These are phyloP conservation scores for Talaromyces sp. DNA, from an alignment of 2,329 filamentous ascomycete species.

Conservation along the genomic window DNA sequence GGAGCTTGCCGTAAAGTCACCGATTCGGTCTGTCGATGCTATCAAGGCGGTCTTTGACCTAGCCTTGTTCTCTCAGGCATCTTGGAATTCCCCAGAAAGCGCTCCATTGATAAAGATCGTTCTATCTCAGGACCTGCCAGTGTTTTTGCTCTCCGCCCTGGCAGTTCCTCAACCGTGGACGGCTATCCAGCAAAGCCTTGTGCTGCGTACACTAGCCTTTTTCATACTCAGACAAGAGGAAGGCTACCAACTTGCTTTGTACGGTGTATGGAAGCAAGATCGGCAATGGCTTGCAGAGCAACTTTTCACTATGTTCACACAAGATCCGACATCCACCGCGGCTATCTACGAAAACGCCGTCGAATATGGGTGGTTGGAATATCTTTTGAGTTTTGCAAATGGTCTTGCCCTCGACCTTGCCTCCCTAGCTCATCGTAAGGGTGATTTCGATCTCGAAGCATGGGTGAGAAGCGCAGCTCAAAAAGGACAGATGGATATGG, in stretches of 20 bases:
- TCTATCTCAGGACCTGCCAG: conserved; percentile 52
- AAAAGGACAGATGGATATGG: conserved; percentile 65
- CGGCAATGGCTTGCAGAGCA: conserved; percentile 79
- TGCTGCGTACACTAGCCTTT: conserved; percentile 63
- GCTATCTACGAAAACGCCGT: conserved; percentile 75
- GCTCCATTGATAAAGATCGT: conserved; percentile 59
- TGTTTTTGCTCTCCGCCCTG: conserved; percentile 51
- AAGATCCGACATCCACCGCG: conserved; percentile 64
- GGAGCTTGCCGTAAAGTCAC: conserved; percentile 71
- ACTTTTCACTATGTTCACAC: conserved; percentile 72
- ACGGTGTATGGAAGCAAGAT: conserved; percentile 89
- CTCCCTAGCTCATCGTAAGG: conserved; percentile 76
- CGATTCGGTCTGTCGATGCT: conserved; percentile 83
- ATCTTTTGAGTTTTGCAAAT: conserved; percentile 72
- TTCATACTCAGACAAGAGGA: conserved; percentile 76
- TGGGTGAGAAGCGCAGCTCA: conserved; percentile 71
- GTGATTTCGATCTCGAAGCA: conserved; percentile 72
- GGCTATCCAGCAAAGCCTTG: conserved; percentile 47
- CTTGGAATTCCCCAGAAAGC: conserved; percentile 54
- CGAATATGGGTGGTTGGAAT: conserved; percentile 79
- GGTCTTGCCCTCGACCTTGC: conserved; percentile 86
- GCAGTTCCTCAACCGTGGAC: conserved; percentile 50
- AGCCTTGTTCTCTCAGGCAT: conserved; percentile 57
- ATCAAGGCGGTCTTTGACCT: conserved; percentile 65
- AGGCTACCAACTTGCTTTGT: conserved; percentile 81